Base-by-base conservation (phyloP, 2,329 filamentous ascomycete genomes). In the Alternaria sp. region DNA sequence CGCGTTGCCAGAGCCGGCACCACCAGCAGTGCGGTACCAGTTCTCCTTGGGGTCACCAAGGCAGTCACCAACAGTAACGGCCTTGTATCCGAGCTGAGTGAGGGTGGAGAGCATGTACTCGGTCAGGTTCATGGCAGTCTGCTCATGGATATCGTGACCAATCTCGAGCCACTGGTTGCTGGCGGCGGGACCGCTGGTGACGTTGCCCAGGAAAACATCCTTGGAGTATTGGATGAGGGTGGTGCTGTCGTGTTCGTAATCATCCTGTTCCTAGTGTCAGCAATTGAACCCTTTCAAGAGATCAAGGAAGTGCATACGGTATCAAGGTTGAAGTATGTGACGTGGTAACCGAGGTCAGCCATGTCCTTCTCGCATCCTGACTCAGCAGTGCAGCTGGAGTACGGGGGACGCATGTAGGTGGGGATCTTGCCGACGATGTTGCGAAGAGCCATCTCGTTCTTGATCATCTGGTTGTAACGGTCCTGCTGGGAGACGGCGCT, bases 241-340 rank as follows among this genome's bases (percentile, higher is more conserved):
- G 0, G 86, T 81, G 5, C 82, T 79, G 62, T 83, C 78, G 55
- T 86, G 83, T 71, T 88, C 85, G 82, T 88, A 89, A 77, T 90
- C 88, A 54, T 87, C 85, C 57, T 59, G 15, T 13, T 40, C 4
- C n/a, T 46, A 17, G 28, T 49, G 28, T 59, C 17, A 25, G 36
- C 36, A 40, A 40, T n/a, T 26, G n/a, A 21, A 17, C 10, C 8
- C 12, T 54, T 19, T 10, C 1, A 15, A 44, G 30, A 21, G 11
- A 40, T 17, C 17, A 8, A 15, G 23, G 44, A 15, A 23, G 10
- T 26, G 21, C 57, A 23, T 59, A 59, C 57, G 1, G 87, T 84
- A 72, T 90, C 88, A 52, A 90, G 80, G 65, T 89, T 86, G 71
- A 88, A 83, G 69, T 87, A 89, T 70, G 87, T 85, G 71, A 89